phyloP scores from a whole-genome alignment of 169 alveolate species.

The Eimeria sp. region DNA sequence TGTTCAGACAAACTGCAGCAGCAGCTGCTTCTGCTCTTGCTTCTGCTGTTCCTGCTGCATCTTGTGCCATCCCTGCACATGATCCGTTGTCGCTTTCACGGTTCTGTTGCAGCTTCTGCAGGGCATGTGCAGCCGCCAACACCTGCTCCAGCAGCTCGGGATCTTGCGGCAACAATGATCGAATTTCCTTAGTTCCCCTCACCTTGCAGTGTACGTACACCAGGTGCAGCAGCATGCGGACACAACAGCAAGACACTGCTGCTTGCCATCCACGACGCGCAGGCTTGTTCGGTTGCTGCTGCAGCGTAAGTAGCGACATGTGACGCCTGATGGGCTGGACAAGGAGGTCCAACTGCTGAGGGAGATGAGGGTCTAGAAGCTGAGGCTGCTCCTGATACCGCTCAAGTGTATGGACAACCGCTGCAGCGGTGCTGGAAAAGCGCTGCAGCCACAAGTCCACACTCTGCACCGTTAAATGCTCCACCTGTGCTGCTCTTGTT shows the following conservation, averaged over 20 bases:
- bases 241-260: conserved; percentile 23
- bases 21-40: conserved; percentile 29
- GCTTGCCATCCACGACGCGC: conserved; percentile 1
- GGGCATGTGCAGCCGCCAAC: neutral
- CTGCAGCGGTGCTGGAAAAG: conserved; percentile 38
- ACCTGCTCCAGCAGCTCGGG: conserved; percentile 80
- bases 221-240: conserved; percentile 71
- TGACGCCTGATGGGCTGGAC: neutral
- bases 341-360: conserved; percentile 20
- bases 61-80: neutral
- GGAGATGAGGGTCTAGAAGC: neutral
- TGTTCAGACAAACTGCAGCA: neutral
- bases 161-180: conserved; percentile 48
- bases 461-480: neutral
- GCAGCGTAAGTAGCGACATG: conserved; percentile 20
- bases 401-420: conserved; percentile 36
- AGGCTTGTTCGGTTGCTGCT: conserved; percentile 24
- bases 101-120: conserved; percentile 26
- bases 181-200: conserved; percentile 18
- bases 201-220: conserved; percentile 46
- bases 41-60: neutral
- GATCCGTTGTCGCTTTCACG: neutral
- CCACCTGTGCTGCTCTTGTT: conserved; percentile 21
- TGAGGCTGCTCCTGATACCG: conserved; percentile 69
- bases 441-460: conserved; percentile 31